Base-by-base conservation (phyloP, 2,329 filamentous ascomycete species). In the Microdochium nivale region DNA sequence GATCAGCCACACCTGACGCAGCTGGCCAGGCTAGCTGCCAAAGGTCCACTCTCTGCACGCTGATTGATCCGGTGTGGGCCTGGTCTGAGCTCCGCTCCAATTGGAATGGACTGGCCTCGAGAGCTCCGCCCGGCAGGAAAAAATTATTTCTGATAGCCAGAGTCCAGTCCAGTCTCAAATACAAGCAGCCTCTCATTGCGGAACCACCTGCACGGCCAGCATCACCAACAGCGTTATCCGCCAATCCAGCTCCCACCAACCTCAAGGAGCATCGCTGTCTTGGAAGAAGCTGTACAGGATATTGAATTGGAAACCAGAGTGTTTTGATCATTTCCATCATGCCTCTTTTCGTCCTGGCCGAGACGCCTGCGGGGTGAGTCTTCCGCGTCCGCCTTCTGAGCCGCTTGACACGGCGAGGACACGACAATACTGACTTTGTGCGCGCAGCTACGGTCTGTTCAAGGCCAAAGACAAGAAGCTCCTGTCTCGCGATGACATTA, bases 401-500 rank as follows among this genome's bases (percentile, higher is more conserved):
- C 46, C 8, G 11, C 46, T 16, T 47, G 3, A 21, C 25, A 16
- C 11, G 3, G 13, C 14, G 46, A 46, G 54, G 50, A 37, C 32
- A 47, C 21, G 48, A 44, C 40, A 46, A 47, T 56, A 55, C 61
- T 62, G 52, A 64, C 56, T 51, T 43, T 53, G 56, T 52, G n/a
- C 16, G 40, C 58, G 60, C 62, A 95, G 94, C 70, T 97, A 97
- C 77, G 94, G 91, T 72, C 83, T 99, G 70, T 90, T 99, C 78
- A 97, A 99, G 80, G 88, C 92, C 63, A 90, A 91, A 71, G 92
- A 97, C 81, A 97, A 96, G 83, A 97, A 97, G 79, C 81, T 97
- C 54, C 79, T 99, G 59, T 94, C 95, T 72, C 85, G 87, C 65
- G 87, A 92, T 72, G 84, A 91, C 65, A 73, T 95, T 57, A 79